Conservation (phyloP, 2,329 filamentous ascomycete genomes). For the Fusarium austroafricanum region DNA sequence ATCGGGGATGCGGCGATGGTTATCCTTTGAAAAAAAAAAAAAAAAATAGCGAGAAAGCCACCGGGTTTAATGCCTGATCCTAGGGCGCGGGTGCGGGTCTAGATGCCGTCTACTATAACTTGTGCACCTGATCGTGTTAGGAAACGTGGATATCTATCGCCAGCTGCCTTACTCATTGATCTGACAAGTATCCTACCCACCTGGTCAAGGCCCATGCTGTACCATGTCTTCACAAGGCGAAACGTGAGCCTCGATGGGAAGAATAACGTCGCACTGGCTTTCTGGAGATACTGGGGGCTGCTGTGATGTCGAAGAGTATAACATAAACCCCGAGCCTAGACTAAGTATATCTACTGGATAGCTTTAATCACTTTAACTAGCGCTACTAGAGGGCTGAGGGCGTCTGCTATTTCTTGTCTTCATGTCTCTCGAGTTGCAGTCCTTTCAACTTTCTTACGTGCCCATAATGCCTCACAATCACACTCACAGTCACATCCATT, state of each 20-base stretch:
- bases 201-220: constrained; percentile 31
- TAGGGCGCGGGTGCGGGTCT: constrained; percentile 23
- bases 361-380: not conserved
- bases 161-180: constrained; percentile 8
- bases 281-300: constrained; percentile 20
- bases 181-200: constrained; percentile 18
- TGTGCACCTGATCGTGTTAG: constrained; percentile 40
- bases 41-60: constrained; percentile 1
- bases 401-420: not conserved
- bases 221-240: constrained; percentile 31
- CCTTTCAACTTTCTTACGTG: not conserved
- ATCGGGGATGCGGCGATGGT: constrained; percentile 19
- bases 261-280: constrained; percentile 18
- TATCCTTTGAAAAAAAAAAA: constrained; percentile 2
- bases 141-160: constrained; percentile 30
- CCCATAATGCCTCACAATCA: constrained; percentile 18
- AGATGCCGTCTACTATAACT: constrained; percentile 14
- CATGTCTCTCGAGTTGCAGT: not conserved
- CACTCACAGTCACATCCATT: not conserved
- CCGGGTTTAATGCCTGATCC: constrained; percentile 14
- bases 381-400: not conserved
- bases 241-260: constrained; percentile 39
- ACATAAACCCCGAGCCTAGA: constrained; percentile 30
- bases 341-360: not conserved
- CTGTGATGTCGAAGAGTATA: constrained; percentile 34